Evolutionary conservation across 1,284 basidiomycete species (phyloP).

Genomic region (Naganishia liquefaciens): DNA sequence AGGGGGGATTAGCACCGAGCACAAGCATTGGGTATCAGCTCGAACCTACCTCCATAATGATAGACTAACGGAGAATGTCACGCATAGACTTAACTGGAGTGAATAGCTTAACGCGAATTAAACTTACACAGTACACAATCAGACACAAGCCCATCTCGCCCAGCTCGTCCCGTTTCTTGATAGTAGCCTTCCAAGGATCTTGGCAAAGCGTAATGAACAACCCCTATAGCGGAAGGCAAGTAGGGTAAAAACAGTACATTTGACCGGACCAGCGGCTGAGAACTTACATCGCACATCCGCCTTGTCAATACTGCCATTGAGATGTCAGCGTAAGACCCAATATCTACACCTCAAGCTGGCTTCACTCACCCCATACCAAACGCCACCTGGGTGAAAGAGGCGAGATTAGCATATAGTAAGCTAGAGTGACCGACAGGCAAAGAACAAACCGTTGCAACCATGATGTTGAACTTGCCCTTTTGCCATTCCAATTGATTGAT

Average conservation of each 20-base stretch:
- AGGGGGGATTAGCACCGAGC: not conserved
- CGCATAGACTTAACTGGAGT: not conserved
- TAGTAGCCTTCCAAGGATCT: slow-evolving; percentile 72
- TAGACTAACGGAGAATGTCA: slow-evolving; percentile 58
- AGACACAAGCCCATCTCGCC: slow-evolving; percentile 69
- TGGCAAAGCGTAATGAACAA: slow-evolving; percentile 73
- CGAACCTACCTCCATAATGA: slow-evolving; percentile 49
- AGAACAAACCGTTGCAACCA: slow-evolving; percentile 74
- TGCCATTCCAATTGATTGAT: slow-evolving; percentile 74
- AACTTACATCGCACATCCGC: slow-evolving; percentile 62
- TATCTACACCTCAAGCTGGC: not conserved
- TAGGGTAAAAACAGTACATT: slow-evolving; percentile 26
- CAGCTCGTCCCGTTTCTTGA: slow-evolving; percentile 83
- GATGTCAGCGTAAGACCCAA: slow-evolving; percentile 11
- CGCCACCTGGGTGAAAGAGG: slow-evolving; percentile 61
- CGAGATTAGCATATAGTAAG: slow-evolving; percentile 6
- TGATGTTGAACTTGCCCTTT: slow-evolving; percentile 69
- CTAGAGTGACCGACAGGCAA: slow-evolving; percentile 3
- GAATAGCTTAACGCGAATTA: not conserved
- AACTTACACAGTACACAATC: slow-evolving; percentile 62
- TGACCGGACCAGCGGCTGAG: slow-evolving; percentile 34
- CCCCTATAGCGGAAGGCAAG: slow-evolving; percentile 57
- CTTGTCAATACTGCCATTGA: slow-evolving; percentile 70
- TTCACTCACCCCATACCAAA: slow-evolving; percentile 82
- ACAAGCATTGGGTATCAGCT: not conserved